A percentile compares a stretch with the other conserved stretches of the same genome.
phyloP scores from a whole-genome alignment of 2,329 filamentous ascomycete genomes.

The Cladosporium colombiae region DNA sequence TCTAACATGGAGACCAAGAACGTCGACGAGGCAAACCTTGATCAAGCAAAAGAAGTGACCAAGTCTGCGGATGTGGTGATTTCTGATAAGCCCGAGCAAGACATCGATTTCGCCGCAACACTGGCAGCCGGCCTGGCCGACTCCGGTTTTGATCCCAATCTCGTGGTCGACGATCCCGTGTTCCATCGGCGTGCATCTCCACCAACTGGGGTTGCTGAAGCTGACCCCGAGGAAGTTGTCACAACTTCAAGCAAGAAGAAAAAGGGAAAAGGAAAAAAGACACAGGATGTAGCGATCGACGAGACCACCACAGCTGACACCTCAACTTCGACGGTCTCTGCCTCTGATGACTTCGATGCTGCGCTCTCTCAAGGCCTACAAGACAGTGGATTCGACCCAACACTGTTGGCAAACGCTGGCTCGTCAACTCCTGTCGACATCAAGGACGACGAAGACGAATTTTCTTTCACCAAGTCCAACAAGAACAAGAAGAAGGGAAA shows the following conservation, averaged over 20 bases:
- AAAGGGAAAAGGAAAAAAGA: conserved; percentile 15
- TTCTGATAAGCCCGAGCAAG: conserved; percentile 26
- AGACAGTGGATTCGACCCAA: conserved; percentile 37
- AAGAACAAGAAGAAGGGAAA: conserved; percentile 49
- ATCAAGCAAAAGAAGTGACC: neutral
- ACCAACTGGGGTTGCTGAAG: conserved; percentile 33
- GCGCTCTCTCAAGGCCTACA: conserved; percentile 40
- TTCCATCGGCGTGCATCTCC: conserved; percentile 41
- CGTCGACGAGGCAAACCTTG: neutral
- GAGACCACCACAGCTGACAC: neutral
- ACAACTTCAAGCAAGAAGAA: conserved; percentile 36
- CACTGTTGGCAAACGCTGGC: conserved; percentile 41
- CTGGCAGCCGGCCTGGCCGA: conserved; percentile 49
- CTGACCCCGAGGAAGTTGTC: conserved; percentile 35
- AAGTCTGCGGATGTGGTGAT: neutral
- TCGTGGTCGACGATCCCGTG: conserved; percentile 46
- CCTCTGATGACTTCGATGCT: conserved; percentile 36
- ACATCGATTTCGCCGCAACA: conserved; percentile 51
- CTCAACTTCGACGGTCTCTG: conserved; percentile 15
- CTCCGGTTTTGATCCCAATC: conserved; percentile 48
- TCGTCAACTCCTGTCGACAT: conserved; percentile 33
- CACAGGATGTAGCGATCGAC: neutral
- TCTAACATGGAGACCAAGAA: neutral
- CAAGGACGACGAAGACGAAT: conserved; percentile 33
- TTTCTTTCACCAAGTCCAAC: conserved; percentile 40